phyloP scores from a whole-genome alignment of 257 asterid species.

The Solanum medicagineum region DNA sequence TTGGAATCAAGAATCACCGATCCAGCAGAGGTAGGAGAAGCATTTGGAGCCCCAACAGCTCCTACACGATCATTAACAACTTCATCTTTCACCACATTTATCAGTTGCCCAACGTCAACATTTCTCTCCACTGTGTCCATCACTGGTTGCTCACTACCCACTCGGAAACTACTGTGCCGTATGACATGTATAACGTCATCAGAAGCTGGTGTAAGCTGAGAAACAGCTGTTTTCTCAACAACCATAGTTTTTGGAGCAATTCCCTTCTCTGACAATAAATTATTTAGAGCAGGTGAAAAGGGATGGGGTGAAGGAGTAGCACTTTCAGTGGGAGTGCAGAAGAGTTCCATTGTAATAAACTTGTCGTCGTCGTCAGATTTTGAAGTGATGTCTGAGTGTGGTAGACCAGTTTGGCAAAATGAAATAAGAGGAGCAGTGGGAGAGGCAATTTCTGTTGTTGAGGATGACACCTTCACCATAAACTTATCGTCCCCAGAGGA shows the following conservation, averaged over 20 bases:
- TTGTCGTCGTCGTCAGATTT: slow-evolving; percentile 36
- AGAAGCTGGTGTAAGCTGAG: slow-evolving; percentile 36
- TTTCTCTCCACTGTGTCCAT: slow-evolving; percentile 25
- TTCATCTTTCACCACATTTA: slow-evolving; percentile 38
- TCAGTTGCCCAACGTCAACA: slow-evolving; percentile 24
- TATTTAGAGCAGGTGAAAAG: slow-evolving; percentile 24
- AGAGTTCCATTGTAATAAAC: slow-evolving; percentile 37
- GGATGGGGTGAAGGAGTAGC: slow-evolving; percentile 22
- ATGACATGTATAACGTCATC: slow-evolving; percentile 59
- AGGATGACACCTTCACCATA: slow-evolving; percentile 23
- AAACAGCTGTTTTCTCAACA: slow-evolving; percentile 20
- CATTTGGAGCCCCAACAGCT: background rate
- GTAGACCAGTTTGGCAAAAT: slow-evolving; percentile 21
- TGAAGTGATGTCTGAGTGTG: slow-evolving; percentile 12
- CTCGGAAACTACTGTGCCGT: slow-evolving; percentile 56
- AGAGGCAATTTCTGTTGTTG: slow-evolving; percentile 18
- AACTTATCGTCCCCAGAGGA: slow-evolving; percentile 39
- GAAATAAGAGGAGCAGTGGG: slow-evolving; percentile 19
- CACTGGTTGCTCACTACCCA: slow-evolving; percentile 31
- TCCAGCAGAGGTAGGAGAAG: background rate
- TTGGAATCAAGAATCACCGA: background rate
- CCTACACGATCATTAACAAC: slow-evolving; percentile 6
- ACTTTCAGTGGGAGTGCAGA: slow-evolving; percentile 17
- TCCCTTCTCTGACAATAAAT: slow-evolving; percentile 23
- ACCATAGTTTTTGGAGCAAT: slow-evolving; percentile 24